Conservation (phyloP, 2,329 filamentous ascomycete species). For the Neonectria sp. region DNA sequence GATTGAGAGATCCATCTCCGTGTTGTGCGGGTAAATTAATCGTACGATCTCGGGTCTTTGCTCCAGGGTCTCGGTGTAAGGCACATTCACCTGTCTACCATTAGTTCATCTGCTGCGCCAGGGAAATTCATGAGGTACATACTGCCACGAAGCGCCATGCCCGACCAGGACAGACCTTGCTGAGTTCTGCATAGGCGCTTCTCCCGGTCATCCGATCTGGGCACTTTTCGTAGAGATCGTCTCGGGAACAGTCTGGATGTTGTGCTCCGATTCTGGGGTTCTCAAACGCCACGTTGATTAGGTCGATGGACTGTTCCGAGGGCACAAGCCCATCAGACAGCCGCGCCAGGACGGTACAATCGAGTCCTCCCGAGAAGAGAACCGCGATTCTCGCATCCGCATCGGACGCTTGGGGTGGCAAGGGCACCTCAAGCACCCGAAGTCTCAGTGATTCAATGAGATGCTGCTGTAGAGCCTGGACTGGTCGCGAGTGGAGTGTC, state of each 20-base stretch:
- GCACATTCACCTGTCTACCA: conserved; percentile 77
- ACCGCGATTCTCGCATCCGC: conserved; percentile 76
- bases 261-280: conserved; percentile 83
- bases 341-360: conserved; percentile 90
- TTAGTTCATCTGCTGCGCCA: conserved; percentile 8
- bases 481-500: conserved; percentile 59
- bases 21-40: conserved; percentile 93
- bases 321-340: conserved; percentile 85
- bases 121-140: conserved; percentile 42
- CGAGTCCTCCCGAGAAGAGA: conserved; percentile 93
- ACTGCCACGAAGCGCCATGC: conserved; percentile 87
- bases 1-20: conserved; percentile 99
- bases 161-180: conserved; percentile 76
- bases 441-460: conserved; percentile 74
- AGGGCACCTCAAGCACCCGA: conserved; percentile 77
- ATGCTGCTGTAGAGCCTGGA: conserved; percentile 67
- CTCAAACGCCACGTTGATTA: conserved; percentile 97
- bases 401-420: conserved; percentile 59
- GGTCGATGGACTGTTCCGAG: conserved; percentile 78
- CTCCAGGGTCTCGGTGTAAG: conserved; percentile 79
- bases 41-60: conserved; percentile 80
- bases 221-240: conserved; percentile 81
- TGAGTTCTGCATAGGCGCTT: conserved; percentile 83
- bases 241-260: conserved; percentile 54
- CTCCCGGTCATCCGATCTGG: conserved; percentile 92